phyloP scores from a whole-genome alignment of 2,329 filamentous ascomycete genomes.

The Nigrospora sphaerica region DNA sequence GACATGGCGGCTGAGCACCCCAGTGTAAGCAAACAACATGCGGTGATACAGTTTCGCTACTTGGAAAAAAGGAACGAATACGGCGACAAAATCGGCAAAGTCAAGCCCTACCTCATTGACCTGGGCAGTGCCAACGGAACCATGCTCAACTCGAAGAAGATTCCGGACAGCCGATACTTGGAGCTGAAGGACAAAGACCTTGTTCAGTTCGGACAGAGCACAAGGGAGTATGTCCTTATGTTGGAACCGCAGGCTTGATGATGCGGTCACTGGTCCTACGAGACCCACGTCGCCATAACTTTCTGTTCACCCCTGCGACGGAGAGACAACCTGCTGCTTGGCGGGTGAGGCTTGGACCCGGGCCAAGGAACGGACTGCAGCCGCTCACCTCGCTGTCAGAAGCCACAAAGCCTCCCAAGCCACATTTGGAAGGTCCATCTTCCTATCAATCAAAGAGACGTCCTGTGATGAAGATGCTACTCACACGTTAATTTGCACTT shows the following conservation, averaged over 20 bases:
- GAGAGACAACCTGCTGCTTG: too few relatives aligned
- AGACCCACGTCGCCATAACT: too few relatives aligned
- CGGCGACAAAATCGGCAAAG: constrained; percentile 72
- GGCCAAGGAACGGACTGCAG: too few relatives aligned
- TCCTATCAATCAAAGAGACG: too few relatives aligned
- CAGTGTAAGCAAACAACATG: constrained; percentile 91
- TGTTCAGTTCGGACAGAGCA: constrained; percentile 78
- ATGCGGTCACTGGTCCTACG: too few relatives aligned
- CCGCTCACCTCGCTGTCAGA: too few relatives aligned
- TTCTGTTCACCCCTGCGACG: too few relatives aligned
- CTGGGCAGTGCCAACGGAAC: constrained; percentile 92
- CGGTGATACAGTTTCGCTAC: constrained; percentile 87
- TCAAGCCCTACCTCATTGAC: constrained; percentile 87
- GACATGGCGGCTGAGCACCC: constrained; percentile 84
- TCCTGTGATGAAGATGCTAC: too few relatives aligned
- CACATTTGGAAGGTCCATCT: too few relatives aligned
- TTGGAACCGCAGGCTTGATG: constrained; percentile 46
- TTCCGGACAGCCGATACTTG: constrained; percentile 73
- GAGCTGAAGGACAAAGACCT: constrained; percentile 88
- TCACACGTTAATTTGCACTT: too few relatives aligned
- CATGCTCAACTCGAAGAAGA: constrained; percentile 64
- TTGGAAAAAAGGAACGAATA: constrained; percentile 79
- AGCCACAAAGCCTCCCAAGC: too few relatives aligned
- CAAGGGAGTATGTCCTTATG: constrained; percentile 94
- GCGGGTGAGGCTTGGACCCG: too few relatives aligned